These are phyloP conservation scores for Serpula lacrymans DNA, from an alignment of 768 basidiomycete species.

Conservation along the genomic window DNA sequence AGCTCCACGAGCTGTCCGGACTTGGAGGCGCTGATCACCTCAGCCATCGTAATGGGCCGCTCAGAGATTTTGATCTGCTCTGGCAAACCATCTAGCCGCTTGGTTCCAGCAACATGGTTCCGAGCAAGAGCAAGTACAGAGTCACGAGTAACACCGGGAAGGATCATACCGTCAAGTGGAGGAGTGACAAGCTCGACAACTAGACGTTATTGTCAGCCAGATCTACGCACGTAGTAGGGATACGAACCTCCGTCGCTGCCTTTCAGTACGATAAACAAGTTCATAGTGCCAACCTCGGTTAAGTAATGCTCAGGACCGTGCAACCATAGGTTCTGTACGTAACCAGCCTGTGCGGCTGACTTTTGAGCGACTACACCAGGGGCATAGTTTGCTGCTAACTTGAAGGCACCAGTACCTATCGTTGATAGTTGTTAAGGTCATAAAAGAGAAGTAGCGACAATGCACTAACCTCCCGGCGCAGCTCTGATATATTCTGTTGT, in stretches of 20 bases:
- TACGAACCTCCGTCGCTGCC: slow-evolving; percentile 59
- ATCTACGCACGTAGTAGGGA: background rate
- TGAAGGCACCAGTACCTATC: slow-evolving; percentile 80
- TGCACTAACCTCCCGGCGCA: slow-evolving; percentile 65
- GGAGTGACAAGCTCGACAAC: slow-evolving; percentile 62
- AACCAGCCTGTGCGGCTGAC: slow-evolving; percentile 69
- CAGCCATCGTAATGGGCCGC: slow-evolving; percentile 71
- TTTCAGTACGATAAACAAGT: slow-evolving; percentile 80
- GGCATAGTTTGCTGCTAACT: slow-evolving; percentile 87
- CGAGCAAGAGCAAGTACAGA: slow-evolving; percentile 46
- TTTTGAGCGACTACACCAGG: slow-evolving; percentile 85
- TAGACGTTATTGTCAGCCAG: slow-evolving; percentile 14
- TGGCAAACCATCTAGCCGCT: slow-evolving; percentile 48
- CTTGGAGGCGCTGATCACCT: slow-evolving; percentile 52
- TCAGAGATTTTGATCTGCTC: slow-evolving; percentile 59
- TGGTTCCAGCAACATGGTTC: slow-evolving; percentile 50
- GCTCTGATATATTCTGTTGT: slow-evolving; percentile 84
- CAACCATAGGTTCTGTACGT: slow-evolving; percentile 89
- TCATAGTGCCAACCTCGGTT: slow-evolving; percentile 87
- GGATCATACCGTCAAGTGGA: slow-evolving; percentile 61
- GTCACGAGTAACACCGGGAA: slow-evolving; percentile 68
- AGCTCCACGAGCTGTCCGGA: slow-evolving; percentile 45
- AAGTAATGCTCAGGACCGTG: slow-evolving; percentile 58
- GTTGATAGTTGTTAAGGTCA: slow-evolving; percentile 1
- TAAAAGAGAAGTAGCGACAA: background rate